Base-by-base conservation (phyloP, 1,139 yeast genomes). In the Hyphopichia khmerensis region DNA sequence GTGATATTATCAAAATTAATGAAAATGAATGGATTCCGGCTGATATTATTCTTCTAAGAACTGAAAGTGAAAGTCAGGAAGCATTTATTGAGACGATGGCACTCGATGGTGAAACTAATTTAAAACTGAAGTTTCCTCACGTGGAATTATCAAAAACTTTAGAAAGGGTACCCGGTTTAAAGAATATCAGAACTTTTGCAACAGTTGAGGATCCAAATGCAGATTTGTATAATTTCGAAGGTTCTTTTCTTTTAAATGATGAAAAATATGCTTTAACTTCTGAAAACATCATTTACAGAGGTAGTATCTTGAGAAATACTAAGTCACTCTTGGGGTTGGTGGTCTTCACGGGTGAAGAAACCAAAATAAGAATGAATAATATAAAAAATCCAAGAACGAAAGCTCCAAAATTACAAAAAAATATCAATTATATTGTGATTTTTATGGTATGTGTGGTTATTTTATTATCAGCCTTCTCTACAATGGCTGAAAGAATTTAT, bases 21-120 rank as follows among this genome's bases (percentile, higher is more conserved):
- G 87, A 84, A 53, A 88, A 90, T 62, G 97, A 91, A 48, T 87
- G 96, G 87, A 77, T 91, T 7, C 99, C 99, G 0, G 96, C 97
- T 0, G 99, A 93, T 65, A 59, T 93, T 9, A 59, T 93, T 1
- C 55, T 93, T 10, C 60, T 95, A 36, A 76, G 88, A 2, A 79
- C 93, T 2, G 79, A 80, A 39, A 82, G 81, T 11, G 79, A 79
- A 31, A 79, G 81, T 44, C 87, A 84, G 43, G 87, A 84, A 50
- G 85, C 95, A 1, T 88, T 81, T 52, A 82, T 91, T 19, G 99
- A 93, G 62, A 93, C 99, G 0, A 91, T 93, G 93, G 99, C 96
- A 0, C 71, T 93, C 38, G 99, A 93, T 63, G 99, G 99, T 40
- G 99, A 93, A 63, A 93, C 98, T 0, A 91, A 90, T 56, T 70